phyloP scores from a whole-genome alignment of 2,329 filamentous ascomycete species.

The Hypocreales sp. region DNA sequence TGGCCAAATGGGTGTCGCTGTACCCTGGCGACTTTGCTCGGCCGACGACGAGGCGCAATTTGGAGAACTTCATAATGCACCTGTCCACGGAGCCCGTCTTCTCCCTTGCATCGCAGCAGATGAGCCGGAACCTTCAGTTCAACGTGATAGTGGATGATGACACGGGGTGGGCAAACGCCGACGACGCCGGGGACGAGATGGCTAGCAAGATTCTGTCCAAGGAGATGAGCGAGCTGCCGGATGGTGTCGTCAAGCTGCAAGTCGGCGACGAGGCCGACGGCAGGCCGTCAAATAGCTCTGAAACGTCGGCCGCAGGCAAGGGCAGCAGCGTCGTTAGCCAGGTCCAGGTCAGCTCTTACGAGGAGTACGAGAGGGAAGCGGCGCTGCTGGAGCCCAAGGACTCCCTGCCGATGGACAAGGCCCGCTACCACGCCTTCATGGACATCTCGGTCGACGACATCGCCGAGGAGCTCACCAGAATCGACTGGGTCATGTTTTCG shows the following conservation, averaged over 20 bases:
- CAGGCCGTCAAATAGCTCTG: slow-evolving; percentile 30
- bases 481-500: slow-evolving; percentile 97
- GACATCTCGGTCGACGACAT: slow-evolving; percentile 71
- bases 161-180: slow-evolving; percentile 76
- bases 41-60: slow-evolving; percentile 51
- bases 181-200: slow-evolving; percentile 31
- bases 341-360: slow-evolving; percentile 49
- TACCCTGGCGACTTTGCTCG: slow-evolving; percentile 92
- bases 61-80: slow-evolving; percentile 60
- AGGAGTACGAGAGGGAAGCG: slow-evolving; percentile 71
- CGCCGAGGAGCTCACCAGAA: slow-evolving; percentile 80
- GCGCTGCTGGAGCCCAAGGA: slow-evolving; percentile 54
- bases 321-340: slow-evolving; percentile 24
- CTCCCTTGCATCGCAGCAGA: slow-evolving; percentile 71
- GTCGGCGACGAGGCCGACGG: slow-evolving; percentile 30
- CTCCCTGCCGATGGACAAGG: slow-evolving; percentile 59
- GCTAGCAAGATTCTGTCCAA: slow-evolving; percentile 19
- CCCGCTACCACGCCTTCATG: slow-evolving; percentile 84
- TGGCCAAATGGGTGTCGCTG: slow-evolving; percentile 76
- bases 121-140: slow-evolving; percentile 60
- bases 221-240: slow-evolving; percentile 22
- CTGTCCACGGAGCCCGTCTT: slow-evolving; percentile 71
- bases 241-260: slow-evolving; percentile 30
- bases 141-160: slow-evolving; percentile 76
- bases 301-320: slow-evolving; percentile 22